Evolutionary conservation across 2,329 filamentous ascomycete genomes (phyloP), one percentile per base, ranked within the genome.

Genomic region (Rhexocercosporidium sp.): DNA sequence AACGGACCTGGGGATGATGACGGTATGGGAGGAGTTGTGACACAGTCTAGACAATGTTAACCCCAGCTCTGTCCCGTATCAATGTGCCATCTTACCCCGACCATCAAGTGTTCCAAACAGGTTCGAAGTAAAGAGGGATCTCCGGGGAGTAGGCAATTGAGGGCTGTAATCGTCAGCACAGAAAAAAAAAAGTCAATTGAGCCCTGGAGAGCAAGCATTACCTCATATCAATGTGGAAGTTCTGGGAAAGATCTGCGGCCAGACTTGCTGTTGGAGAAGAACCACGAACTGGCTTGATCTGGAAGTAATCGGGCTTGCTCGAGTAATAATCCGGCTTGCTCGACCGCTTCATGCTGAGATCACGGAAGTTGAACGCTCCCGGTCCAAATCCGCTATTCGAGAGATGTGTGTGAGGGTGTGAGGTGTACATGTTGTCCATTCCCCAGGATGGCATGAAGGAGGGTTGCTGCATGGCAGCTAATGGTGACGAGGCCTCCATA

Each of bases 211-310:
- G 11, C 18, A 22, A 31, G 41, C 86, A 73, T n/a, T 84, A 97
- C 95, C 94, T 97, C 77, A 91, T 93, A 80, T 97, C 94, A 78
- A 98, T 92, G 78, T 95, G 92, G 79, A 98, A 97, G 83, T 98
- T 99, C 78, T 97, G 94, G 66, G 94, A 97, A 75, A 98, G 86
- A 81, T 99, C 96, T 69, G 94, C 94, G 49, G 94, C 95, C 73
- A 99, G 83, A 77, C 93, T 97, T 62, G 93, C 90, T 41, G 94
- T 94, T 6, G 96, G 96, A 65, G 96, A 99, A 22, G 94, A 97
- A 59, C 93, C 93, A 73, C 89, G 88, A 75, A 93, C 84, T 62
- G 91, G 86, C 77, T 92, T 94, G 75, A 92, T 80, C 75, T 86
- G 90, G 82, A 98, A 97, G 83, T 96, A 97, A 79, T 97, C 94